Evolutionary conservation across 768 basidiomycete genomes (phyloP).

Genomic region (Russula earlei): DNA sequence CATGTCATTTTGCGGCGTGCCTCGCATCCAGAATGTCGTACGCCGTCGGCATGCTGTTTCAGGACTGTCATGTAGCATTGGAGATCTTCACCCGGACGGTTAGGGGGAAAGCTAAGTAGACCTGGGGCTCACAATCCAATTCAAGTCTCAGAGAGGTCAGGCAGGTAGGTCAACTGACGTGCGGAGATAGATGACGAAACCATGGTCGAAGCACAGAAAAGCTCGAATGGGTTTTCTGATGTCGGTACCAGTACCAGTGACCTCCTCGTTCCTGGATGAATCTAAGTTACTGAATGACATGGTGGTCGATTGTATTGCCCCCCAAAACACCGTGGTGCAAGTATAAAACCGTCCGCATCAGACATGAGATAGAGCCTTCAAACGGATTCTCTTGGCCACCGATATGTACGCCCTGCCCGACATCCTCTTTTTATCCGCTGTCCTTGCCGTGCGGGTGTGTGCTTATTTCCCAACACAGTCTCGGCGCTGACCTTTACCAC

Average conservation of each 20-base stretch:
- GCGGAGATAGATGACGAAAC: conserved; percentile 21
- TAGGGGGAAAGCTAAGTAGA: neutral
- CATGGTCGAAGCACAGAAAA: neutral
- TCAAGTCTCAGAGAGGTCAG: neutral
- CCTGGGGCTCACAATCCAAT: conserved; percentile 20
- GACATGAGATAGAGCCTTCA: too few relatives aligned
- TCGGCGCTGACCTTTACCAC: neutral
- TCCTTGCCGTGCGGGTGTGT: conserved; percentile 2
- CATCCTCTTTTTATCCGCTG: conserved; percentile 2
- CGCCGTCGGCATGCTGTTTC: conserved; percentile 40
- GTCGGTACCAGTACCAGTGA: too few relatives aligned
- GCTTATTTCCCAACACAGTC: neutral
- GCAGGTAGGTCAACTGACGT: neutral
- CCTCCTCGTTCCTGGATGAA: too few relatives aligned
- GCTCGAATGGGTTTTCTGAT: too few relatives aligned
- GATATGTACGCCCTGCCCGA: conserved; percentile 2
- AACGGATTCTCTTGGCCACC: too few relatives aligned
- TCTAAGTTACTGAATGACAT: too few relatives aligned
- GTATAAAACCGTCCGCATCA: too few relatives aligned
- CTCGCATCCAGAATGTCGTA: conserved; percentile 35
- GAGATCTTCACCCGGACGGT: too few relatives aligned
- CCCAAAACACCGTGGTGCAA: too few relatives aligned
- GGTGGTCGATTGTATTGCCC: too few relatives aligned
- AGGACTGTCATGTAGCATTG: conserved; percentile 12
- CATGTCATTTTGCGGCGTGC: conserved; percentile 30